phyloP scores from a whole-genome alignment of 768 basidiomycete species.

The Russula compacta region DNA sequence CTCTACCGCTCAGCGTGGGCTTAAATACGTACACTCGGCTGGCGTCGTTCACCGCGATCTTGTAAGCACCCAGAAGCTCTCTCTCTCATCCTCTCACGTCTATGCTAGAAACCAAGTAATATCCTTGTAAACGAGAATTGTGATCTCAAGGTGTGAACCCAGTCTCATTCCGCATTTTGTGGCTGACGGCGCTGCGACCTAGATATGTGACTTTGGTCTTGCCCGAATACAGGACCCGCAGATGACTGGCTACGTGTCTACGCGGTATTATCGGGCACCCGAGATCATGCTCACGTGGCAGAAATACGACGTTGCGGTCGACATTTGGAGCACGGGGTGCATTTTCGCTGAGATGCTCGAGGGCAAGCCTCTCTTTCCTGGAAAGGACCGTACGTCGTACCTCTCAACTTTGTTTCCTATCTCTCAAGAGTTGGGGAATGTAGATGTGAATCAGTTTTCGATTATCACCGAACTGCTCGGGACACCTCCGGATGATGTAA shows the following conservation, averaged over 20 bases:
- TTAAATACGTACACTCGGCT: constrained; percentile 99
- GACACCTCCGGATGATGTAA: constrained; percentile 99
- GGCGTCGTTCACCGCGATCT: constrained; percentile 98
- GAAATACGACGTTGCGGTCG: constrained; percentile 99
- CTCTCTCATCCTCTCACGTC: constrained; percentile 2
- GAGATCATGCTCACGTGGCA: constrained; percentile 99
- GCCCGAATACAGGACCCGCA: constrained; percentile 99
- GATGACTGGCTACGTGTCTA: constrained; percentile 99
- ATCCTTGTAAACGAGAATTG: constrained; percentile 99
- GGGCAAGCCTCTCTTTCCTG: constrained; percentile 97
- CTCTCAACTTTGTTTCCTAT: background rate
- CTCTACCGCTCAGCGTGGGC: constrained; percentile 59
- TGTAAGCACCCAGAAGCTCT: constrained; percentile 34
- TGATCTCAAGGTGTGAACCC: constrained; percentile 72
- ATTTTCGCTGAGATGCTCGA: constrained; percentile 99
- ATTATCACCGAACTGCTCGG: constrained; percentile 98
- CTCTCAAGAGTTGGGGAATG: background rate
- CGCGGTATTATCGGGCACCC: constrained; percentile 96
- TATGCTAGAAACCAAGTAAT: constrained; percentile 86
- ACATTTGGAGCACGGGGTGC: constrained; percentile 99
- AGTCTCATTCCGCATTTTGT: constrained; percentile 5
- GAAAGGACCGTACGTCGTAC: constrained; percentile 89
- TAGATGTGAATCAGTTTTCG: constrained; percentile 99
- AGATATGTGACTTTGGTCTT: constrained; percentile 99
- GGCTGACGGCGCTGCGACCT: constrained; percentile 3